Evolutionary conservation across 208 protist species (phyloP).

Genomic region (Trypanosoma theileri): DNA sequence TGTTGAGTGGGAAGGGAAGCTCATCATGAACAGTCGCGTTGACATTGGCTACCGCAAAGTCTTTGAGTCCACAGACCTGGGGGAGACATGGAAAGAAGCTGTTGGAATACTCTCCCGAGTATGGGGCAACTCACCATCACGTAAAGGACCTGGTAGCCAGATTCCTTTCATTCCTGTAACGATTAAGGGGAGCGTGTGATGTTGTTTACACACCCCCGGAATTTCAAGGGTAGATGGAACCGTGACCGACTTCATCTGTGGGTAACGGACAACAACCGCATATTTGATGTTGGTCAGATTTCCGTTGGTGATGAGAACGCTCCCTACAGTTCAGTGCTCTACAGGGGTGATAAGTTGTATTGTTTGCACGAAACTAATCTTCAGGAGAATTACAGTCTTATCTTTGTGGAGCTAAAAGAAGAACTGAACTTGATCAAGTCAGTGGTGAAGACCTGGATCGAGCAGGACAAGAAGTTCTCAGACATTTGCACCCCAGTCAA

Average conservation of each 20-base stretch:
- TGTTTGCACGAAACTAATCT: conserved; percentile 1
- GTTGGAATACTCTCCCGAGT: too few species aligned
- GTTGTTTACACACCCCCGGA: background rate
- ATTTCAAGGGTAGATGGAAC: conserved; percentile 2
- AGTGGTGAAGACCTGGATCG: too few species aligned
- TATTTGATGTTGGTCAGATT: conserved; percentile 18
- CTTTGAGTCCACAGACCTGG: too few species aligned
- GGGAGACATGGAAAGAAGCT: too few species aligned
- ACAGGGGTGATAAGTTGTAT: background rate
- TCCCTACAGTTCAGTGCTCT: background rate
- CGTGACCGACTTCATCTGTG: conserved; percentile 12
- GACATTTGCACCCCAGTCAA: background rate
- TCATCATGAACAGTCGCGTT: background rate
- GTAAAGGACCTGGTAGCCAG: too few species aligned
- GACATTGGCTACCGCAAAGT: background rate
- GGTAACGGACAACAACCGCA: conserved; percentile 12
- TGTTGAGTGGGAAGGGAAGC: background rate
- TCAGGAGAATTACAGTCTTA: background rate
- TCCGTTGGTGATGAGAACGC: background rate
- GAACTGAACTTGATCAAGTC: conserved; percentile 6
- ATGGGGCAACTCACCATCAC: too few species aligned
- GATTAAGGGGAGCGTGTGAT: conserved; percentile 6
- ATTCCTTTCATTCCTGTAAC: background rate
- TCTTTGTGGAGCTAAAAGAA: conserved; percentile 6
- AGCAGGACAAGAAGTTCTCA: background rate